A percentile compares a stretch with the other conserved stretches of the same genome.
These are phyloP conservation scores for Neonectria sp. DNA, from an alignment of 2,329 filamentous ascomycete species.

Conservation along the genomic window DNA sequence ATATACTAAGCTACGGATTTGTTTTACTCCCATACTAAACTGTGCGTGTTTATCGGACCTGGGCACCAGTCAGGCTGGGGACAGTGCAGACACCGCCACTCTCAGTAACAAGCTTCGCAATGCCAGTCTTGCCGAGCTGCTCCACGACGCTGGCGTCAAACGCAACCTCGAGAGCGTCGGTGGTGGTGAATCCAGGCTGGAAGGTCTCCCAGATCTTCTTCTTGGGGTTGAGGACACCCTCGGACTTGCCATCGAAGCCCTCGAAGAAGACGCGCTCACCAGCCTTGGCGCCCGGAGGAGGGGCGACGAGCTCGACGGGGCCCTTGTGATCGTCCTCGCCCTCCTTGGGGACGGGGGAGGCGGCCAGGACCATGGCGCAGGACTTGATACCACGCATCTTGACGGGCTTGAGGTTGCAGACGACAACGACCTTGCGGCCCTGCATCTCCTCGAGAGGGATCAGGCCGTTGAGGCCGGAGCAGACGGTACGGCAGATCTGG, in stretches of 20 bases:
- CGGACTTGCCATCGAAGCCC: slow-evolving; percentile 93
- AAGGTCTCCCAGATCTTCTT: slow-evolving; percentile 99
- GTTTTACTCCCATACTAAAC: background rate
- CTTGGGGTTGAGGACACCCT: slow-evolving; percentile 96
- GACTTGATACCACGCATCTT: slow-evolving; percentile 94
- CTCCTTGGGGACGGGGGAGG: slow-evolving; percentile 86
- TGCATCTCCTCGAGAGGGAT: slow-evolving; percentile 97
- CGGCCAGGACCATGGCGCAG: slow-evolving; percentile 92
- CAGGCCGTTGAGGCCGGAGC: slow-evolving; percentile 95
- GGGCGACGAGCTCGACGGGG: slow-evolving; percentile 91
- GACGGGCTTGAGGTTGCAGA: slow-evolving; percentile 98
- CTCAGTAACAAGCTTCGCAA: slow-evolving; percentile 81
- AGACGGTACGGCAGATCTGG: slow-evolving; percentile 93
- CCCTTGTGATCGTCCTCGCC: slow-evolving; percentile 91
- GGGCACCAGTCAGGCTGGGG: slow-evolving; percentile 82
- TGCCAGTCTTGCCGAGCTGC: slow-evolving; percentile 79
- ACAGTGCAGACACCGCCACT: slow-evolving; percentile 87
- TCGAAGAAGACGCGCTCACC: slow-evolving; percentile 95
- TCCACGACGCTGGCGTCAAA: slow-evolving; percentile 88
- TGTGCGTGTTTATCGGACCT: slow-evolving; percentile 79
- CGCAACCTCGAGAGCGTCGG: slow-evolving; percentile 82
- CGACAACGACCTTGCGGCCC: slow-evolving; percentile 92
- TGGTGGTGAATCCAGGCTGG: slow-evolving; percentile 96
- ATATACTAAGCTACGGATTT: slow-evolving; percentile 22
- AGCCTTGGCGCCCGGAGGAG: slow-evolving; percentile 83